Percentiles rank a stretch among this genome's conserved stretches.
phyloP scores from a whole-genome alignment of 1,139 yeast genomes.

The Geotrichum histeridarum region DNA sequence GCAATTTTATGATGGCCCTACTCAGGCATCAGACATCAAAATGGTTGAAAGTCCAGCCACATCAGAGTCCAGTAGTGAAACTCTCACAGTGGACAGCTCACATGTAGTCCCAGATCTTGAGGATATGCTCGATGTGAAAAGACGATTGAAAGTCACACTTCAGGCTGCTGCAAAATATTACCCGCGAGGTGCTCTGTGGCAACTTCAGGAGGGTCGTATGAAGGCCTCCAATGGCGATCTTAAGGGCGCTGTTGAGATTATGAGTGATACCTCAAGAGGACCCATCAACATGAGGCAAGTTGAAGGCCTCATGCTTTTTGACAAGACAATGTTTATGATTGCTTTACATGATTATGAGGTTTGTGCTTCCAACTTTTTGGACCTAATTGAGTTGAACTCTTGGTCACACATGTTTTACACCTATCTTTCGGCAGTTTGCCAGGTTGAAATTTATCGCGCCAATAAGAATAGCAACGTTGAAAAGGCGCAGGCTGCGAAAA shows the following conservation, averaged over 20 bases:
- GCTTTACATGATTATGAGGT: constrained; percentile 72
- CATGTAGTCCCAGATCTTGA: constrained; percentile 22
- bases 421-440: constrained; percentile 82
- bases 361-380: constrained; percentile 71
- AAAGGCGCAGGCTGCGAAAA: constrained; percentile 49
- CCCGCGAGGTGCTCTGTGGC: constrained; percentile 89
- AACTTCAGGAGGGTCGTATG: constrained; percentile 83
- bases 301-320: constrained; percentile 80
- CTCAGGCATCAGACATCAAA: constrained; percentile 84
- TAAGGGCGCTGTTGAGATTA: constrained; percentile 59
- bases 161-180: constrained; percentile 64
- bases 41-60: constrained; percentile 20
- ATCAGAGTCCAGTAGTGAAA: constrained; percentile 17
- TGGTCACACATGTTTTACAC: constrained; percentile 92
- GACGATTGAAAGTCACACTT: constrained; percentile 44
- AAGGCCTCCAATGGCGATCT: constrained; percentile 73
- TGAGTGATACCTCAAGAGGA: constrained; percentile 65
- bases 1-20: constrained; percentile 91
- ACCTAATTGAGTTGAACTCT: constrained; percentile 66
- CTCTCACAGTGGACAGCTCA: constrained; percentile 6
- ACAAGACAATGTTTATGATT: constrained; percentile 72
- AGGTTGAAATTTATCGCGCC: constrained; percentile 67
- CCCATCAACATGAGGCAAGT: constrained; percentile 83
- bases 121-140: constrained; percentile 31
- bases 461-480: constrained; percentile 41